Evolutionary conservation across 768 basidiomycete genomes (phyloP).

Genomic region (Rhizopogon vulgaris): DNA sequence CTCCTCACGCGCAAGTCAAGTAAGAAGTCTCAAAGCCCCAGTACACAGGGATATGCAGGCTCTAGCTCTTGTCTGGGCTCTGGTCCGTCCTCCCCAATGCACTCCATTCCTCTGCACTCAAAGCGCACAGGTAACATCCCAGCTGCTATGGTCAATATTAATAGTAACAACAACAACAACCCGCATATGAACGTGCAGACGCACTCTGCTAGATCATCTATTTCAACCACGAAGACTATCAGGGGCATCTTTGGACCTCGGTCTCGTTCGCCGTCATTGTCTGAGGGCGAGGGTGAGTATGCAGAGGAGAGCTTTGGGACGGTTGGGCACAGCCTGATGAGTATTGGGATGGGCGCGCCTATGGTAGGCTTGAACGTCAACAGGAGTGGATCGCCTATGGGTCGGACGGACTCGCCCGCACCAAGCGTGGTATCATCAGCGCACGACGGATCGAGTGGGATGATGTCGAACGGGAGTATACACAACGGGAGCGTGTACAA

Average conservation of each 20-base stretch:
- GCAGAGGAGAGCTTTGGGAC: constrained; percentile 53
- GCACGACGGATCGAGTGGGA: neutral
- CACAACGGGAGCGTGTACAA: neutral
- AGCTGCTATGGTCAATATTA: neutral
- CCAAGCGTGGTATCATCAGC: constrained; percentile 2
- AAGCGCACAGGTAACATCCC: neutral
- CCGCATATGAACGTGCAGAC: too few relatives aligned
- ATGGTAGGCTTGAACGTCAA: neutral
- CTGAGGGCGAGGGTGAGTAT: constrained; percentile 21
- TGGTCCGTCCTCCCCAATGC: neutral
- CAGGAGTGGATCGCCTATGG: neutral
- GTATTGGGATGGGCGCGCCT: neutral
- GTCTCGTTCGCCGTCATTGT: constrained; percentile 44
- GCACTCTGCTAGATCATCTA: neutral
- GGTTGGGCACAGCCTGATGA: constrained; percentile 43
- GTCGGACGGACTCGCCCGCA: neutral
- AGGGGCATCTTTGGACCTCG: constrained; percentile 54
- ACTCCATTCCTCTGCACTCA: neutral
- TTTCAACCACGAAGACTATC: constrained; percentile 44
- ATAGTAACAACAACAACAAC: neutral
- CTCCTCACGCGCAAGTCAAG: constrained; percentile 24
- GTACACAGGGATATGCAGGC: neutral
- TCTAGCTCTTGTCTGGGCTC: neutral
- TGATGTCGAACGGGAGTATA: neutral
- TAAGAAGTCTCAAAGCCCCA: neutral